Conservation (phyloP, 768 basidiomycete genomes). For the Mycena galericulata region DNA sequence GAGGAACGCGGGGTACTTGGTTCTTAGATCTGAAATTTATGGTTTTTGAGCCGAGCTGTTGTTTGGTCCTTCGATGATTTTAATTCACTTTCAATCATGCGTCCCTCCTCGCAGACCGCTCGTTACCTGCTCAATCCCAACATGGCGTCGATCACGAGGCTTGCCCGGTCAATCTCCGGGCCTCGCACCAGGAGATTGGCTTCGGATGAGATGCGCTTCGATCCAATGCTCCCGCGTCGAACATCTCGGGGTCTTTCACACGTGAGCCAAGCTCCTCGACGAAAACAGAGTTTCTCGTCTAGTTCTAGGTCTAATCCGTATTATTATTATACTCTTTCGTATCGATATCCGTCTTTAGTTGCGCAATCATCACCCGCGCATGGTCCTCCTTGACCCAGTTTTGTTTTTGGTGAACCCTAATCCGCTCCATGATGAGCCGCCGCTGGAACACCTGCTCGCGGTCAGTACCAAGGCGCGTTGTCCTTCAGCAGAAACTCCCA, state of each 20-base stretch:
- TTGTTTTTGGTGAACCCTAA: constrained; percentile 39
- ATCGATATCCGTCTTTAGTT: constrained; percentile 39
- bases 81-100: constrained; percentile 34
- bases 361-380: constrained; percentile 44
- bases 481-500: constrained; percentile 63
- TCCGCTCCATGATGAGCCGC: constrained; percentile 49
- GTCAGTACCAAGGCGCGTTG: constrained; percentile 64
- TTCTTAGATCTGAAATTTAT: constrained; percentile 14
- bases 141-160: constrained; percentile 56
- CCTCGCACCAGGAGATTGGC: constrained; percentile 50
- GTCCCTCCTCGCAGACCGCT: constrained; percentile 45
- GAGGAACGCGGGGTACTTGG: constrained; percentile 40
- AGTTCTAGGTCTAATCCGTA: too few relatives aligned
- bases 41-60: constrained; percentile 45
- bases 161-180: constrained; percentile 59
- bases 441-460: constrained; percentile 58
- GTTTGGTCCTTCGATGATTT: constrained; percentile 27
- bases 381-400: constrained; percentile 33
- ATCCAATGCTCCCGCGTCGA: constrained; percentile 8
- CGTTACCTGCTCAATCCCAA: constrained; percentile 33
- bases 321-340: too few relatives aligned
- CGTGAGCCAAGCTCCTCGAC: constrained; percentile 17
- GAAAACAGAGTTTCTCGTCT: background rate
- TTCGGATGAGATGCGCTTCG: constrained; percentile 7
- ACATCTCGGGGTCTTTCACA: constrained; percentile 30